phyloP scores from a whole-genome alignment of 2,329 filamentous ascomycete species.

The Nigrospora osmanthi region DNA sequence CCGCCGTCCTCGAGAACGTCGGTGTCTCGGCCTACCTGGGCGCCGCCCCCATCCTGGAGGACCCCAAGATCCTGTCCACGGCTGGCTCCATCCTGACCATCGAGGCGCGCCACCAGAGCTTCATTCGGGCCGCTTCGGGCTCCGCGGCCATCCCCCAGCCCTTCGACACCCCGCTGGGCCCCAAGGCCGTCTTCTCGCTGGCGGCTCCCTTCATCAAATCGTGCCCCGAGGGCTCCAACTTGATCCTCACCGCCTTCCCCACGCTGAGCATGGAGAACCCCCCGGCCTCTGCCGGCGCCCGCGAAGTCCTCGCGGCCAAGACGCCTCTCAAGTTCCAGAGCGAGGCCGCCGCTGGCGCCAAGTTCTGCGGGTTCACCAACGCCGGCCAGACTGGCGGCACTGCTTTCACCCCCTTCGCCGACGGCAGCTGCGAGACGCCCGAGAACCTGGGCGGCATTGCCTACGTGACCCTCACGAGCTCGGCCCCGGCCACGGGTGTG shows the following conservation, averaged over 20 bases:
- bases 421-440: conserved; percentile 52
- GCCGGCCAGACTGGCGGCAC: conserved; percentile 50
- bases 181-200: conserved; percentile 64
- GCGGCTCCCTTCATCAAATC: conserved; percentile 65
- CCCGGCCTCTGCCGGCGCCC: conserved; percentile 28
- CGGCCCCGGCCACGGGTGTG: conserved; percentile 38
- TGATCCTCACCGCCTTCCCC: conserved; percentile 58
- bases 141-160: conserved; percentile 56
- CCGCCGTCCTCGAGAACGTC: conserved; percentile 63
- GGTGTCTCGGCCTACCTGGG: conserved; percentile 70
- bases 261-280: conserved; percentile 42
- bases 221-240: conserved; percentile 59
- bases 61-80: conserved; percentile 51
- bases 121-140: conserved; percentile 55
- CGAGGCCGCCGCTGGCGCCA: conserved; percentile 40
- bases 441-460: conserved; percentile 54
- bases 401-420: conserved; percentile 49
- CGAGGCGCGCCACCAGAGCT: conserved; percentile 67
- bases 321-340: conserved; percentile 39
- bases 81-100: conserved; percentile 66
- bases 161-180: conserved; percentile 63
- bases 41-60: conserved; percentile 57
- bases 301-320: conserved; percentile 28
- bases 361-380: conserved; percentile 61
- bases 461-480: conserved; percentile 59